Conservation (phyloP, 2,329 filamentous ascomycete genomes). For the Colletotrichum sansevieriae region DNA sequence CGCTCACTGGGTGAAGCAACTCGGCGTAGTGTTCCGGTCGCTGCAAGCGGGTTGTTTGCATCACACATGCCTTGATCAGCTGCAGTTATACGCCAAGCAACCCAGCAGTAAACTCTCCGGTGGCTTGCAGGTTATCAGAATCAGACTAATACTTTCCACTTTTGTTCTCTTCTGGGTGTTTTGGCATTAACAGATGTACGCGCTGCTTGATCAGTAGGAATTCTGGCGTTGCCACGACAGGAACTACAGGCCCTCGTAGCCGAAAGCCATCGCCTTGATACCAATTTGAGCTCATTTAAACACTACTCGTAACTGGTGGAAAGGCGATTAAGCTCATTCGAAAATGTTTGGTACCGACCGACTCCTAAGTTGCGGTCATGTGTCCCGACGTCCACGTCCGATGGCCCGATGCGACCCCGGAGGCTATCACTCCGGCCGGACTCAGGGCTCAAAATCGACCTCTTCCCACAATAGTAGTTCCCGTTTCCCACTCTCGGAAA, state of each 20-base stretch:
- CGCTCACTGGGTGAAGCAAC: not conserved
- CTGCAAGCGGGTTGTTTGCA: not conserved
- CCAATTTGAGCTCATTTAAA: not conserved
- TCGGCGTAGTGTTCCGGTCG: conserved; percentile 9
- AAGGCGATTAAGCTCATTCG: not conserved
- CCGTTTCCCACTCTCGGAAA: conserved; percentile 22
- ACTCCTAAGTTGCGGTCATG: conserved; percentile 25
- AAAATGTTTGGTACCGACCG: conserved; percentile 19
- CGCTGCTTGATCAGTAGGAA: not conserved
- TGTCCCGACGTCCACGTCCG: conserved; percentile 12
- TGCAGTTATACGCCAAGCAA: not conserved
- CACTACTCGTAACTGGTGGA: conserved; percentile 21
- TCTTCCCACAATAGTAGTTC: not conserved
- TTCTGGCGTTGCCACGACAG: not conserved
- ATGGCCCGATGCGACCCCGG: conserved; percentile 38
- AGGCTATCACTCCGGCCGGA: conserved; percentile 29
- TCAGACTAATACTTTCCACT: too few species aligned
- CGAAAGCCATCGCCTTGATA: not conserved
- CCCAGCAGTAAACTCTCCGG: conserved; percentile 23
- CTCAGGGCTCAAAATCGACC: not conserved
- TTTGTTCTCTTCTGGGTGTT: too few species aligned
- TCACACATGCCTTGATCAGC: not conserved
- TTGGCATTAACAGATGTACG: too few species aligned
- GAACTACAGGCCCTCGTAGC: conserved; percentile 14
- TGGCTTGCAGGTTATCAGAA: not conserved